phyloP scores from a whole-genome alignment of 1,284 basidiomycete species.

The Singerocomus rubriflavus region DNA sequence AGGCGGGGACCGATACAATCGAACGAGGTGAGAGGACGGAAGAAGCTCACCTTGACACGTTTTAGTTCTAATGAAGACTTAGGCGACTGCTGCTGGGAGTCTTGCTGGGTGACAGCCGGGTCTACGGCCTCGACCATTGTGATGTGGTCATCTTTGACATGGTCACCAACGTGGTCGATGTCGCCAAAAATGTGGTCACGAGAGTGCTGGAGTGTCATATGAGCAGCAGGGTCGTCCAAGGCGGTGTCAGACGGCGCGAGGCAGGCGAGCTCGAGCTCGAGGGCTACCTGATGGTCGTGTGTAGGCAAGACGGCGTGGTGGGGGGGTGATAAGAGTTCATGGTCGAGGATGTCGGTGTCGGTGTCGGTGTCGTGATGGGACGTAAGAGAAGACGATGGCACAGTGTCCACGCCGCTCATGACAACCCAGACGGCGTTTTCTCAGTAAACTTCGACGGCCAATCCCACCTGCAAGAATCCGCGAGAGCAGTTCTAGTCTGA shows the following conservation, averaged over 20 bases:
- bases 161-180: constrained; percentile 37
- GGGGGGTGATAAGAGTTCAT: constrained; percentile 34
- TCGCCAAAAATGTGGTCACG: constrained; percentile 35
- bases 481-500: constrained; percentile 17
- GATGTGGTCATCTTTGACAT: constrained; percentile 34
- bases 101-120: constrained; percentile 35
- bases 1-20: constrained; percentile 14
- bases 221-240: constrained; percentile 25
- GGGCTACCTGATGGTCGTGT: constrained; percentile 28
- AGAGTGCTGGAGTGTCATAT: constrained; percentile 30
- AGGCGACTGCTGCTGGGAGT: constrained; percentile 35
- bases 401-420: constrained; percentile 35
- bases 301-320: constrained; percentile 29
- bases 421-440: constrained; percentile 27
- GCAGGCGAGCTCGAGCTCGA: constrained; percentile 31
- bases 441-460: constrained; percentile 22
- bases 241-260: constrained; percentile 29
- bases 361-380: constrained; percentile 28
- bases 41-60: constrained; percentile 41
- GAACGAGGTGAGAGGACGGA: constrained; percentile 20
- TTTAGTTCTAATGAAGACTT: constrained; percentile 38
- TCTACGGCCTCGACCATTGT: constrained; percentile 37
- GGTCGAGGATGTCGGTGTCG: constrained; percentile 25
- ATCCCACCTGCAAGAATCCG: constrained; percentile 21
- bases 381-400: constrained; percentile 28